Conservation (phyloP, 2,329 filamentous ascomycete genomes). For the Neofusicoccum ribis region DNA sequence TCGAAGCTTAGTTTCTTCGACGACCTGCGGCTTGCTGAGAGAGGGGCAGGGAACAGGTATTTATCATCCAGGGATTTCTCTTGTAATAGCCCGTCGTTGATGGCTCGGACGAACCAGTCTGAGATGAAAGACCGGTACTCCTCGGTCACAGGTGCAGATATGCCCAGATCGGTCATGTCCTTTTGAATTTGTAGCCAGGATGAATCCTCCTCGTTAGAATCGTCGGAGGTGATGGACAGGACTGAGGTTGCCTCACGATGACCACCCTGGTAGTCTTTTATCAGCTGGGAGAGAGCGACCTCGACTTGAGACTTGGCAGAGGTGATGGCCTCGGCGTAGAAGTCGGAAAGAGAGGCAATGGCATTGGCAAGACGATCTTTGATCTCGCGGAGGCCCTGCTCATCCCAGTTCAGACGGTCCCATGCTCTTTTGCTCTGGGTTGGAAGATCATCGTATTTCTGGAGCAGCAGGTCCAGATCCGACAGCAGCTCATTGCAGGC, state of each 20-base stretch:
- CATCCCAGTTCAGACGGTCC: conserved; percentile 34
- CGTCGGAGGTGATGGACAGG: conserved; percentile 20
- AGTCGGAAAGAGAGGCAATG: conserved; percentile 29
- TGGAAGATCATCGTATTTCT: conserved; percentile 32
- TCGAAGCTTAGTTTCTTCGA: neutral
- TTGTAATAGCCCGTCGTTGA: conserved; percentile 32
- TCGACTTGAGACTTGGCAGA: conserved; percentile 33
- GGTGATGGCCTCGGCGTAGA: conserved; percentile 31
- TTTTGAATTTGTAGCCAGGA: conserved; percentile 34
- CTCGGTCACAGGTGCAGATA: conserved; percentile 22
- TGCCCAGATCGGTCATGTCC: conserved; percentile 34
- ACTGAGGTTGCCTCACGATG: conserved; percentile 32
- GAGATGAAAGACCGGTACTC: conserved; percentile 31
- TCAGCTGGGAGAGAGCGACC: conserved; percentile 31
- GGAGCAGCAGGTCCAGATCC: conserved; percentile 30
- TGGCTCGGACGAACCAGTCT: conserved; percentile 33
- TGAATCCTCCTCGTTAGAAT: conserved; percentile 26
- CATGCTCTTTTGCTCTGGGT: conserved; percentile 32
- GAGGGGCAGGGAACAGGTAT: conserved; percentile 5
- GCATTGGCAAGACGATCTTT: conserved; percentile 29
- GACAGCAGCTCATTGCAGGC: conserved; percentile 30
- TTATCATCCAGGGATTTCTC: conserved; percentile 24
- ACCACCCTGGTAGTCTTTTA: conserved; percentile 32
- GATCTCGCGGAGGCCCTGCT: conserved; percentile 26
- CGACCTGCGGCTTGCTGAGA: neutral